Percentiles rank a stretch among this genome's conserved stretches.
phyloP scores from a whole-genome alignment of 208 protist genomes.

The Crithidia fasciculata region DNA sequence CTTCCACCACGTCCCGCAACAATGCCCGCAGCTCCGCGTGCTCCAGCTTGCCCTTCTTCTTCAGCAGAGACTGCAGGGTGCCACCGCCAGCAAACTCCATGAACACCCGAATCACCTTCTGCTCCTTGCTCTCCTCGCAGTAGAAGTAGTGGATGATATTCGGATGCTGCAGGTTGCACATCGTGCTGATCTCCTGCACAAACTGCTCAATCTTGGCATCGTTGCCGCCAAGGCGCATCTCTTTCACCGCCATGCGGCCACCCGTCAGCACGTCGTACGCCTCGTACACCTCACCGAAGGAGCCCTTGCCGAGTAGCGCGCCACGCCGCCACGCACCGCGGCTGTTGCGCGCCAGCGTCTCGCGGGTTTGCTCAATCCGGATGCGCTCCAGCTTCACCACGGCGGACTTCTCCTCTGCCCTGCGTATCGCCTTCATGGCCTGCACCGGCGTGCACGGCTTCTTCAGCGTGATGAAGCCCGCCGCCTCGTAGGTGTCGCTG shows the following conservation, averaged over 20 bases:
- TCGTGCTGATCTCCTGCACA: slow-evolving; percentile 84
- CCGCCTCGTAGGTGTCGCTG: slow-evolving; percentile 69
- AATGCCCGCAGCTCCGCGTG: slow-evolving; percentile 73
- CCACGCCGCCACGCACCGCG: slow-evolving; percentile 80
- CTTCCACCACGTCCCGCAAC: slow-evolving; percentile 76
- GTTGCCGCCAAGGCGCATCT: slow-evolving; percentile 71
- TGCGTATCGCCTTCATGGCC: slow-evolving; percentile 69
- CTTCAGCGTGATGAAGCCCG: slow-evolving; percentile 84
- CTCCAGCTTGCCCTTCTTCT: slow-evolving; percentile 58
- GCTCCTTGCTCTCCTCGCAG: slow-evolving; percentile 78
- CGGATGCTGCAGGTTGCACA: slow-evolving; percentile 92
- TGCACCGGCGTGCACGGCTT: slow-evolving; percentile 88
- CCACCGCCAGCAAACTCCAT: slow-evolving; percentile 92
- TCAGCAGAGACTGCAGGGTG: slow-evolving; percentile 70
- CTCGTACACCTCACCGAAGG: slow-evolving; percentile 89
- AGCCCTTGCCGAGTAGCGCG: slow-evolving; percentile 81
- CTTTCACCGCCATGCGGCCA: slow-evolving; percentile 91
- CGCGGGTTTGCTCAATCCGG: slow-evolving; percentile 75
- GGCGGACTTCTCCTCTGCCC: slow-evolving; percentile 80
- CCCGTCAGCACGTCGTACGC: slow-evolving; percentile 85
- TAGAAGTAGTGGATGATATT: slow-evolving; percentile 96
- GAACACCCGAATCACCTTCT: slow-evolving; percentile 81
- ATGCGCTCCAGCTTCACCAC: slow-evolving; percentile 77
- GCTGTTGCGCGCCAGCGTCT: slow-evolving; percentile 84
- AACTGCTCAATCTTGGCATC: slow-evolving; percentile 80